Evolutionary conservation across 2,329 filamentous ascomycete species (phyloP).

Genomic region (Sclerotinia subarctica): DNA sequence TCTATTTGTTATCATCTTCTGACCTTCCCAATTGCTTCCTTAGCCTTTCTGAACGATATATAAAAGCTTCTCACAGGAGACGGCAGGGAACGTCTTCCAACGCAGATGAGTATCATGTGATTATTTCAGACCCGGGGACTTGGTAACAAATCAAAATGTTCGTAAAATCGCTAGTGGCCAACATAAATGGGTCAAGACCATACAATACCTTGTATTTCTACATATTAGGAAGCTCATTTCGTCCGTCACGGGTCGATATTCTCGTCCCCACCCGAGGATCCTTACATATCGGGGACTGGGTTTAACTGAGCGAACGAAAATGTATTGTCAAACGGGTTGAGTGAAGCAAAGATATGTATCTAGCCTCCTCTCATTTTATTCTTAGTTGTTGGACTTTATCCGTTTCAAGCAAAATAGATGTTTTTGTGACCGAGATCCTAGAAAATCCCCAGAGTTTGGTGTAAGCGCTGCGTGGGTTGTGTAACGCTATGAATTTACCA

Average conservation of each 20-base stretch:
- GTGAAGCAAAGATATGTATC: background rate
- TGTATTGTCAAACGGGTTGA: slow-evolving; percentile 5
- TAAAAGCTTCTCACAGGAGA: background rate
- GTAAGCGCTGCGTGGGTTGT: slow-evolving; percentile 11
- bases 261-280: background rate
- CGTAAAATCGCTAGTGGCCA: background rate
- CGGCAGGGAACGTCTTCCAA: slow-evolving; percentile 5
- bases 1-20: background rate
- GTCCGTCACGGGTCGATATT: background rate
- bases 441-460: slow-evolving; percentile 18
- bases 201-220: background rate
- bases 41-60: background rate
- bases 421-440: slow-evolving; percentile 1
- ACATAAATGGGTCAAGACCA: slow-evolving; percentile 10
- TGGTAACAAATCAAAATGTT: slow-evolving; percentile 15
- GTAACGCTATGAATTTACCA: background rate
- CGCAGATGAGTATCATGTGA: slow-evolving; percentile 15
- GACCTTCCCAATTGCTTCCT: background rate
- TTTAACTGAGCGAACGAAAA: background rate
- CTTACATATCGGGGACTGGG: background rate
- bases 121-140: background rate
- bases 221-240: slow-evolving; percentile 13
- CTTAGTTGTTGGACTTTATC: background rate
- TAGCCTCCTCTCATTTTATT: slow-evolving; percentile 16
- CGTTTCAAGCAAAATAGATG: background rate